Percentiles rank a stretch among this genome's conserved stretches.
These are phyloP conservation scores for Isoetes taiwanensis DNA, from an alignment of 75 land plant species.

Conservation along the genomic window DNA sequence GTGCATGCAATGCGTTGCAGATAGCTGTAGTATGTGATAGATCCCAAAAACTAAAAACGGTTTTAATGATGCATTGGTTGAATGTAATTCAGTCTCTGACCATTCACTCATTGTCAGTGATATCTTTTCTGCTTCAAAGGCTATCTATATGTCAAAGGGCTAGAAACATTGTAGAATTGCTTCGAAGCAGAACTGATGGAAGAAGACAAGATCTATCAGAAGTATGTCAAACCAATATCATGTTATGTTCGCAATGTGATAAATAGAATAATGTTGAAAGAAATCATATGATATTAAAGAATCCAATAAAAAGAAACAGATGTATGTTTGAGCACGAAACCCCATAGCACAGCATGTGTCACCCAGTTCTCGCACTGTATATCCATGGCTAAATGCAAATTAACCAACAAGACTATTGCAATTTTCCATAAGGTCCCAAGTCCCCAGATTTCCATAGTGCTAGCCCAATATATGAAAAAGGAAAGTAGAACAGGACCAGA, in stretches of 20 bases:
- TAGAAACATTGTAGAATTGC: constrained; percentile 39
- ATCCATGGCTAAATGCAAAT: constrained; percentile 76
- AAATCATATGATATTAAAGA: constrained; percentile 17
- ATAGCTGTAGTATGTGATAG: too few relatives aligned
- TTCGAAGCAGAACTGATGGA: constrained; percentile 62
- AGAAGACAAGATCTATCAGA: constrained; percentile 47
- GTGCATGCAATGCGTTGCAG: too few relatives aligned
- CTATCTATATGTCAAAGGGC: constrained; percentile 76
- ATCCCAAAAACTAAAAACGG: too few relatives aligned
- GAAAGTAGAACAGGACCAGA: constrained; percentile 63
- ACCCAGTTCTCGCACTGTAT: constrained; percentile 40
- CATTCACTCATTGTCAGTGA: too few relatives aligned
- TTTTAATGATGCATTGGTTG: too few relatives aligned
- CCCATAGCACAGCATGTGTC: constrained; percentile 66
- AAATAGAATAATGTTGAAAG: constrained; percentile 54
- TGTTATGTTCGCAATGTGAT: constrained; percentile 30
- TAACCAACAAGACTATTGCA: constrained; percentile 64
- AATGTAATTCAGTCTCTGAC: too few relatives aligned
- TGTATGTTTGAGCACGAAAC: constrained; percentile 47
- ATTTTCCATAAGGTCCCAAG: constrained; percentile 75
- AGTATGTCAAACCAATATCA: constrained; percentile 61
- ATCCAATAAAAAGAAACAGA: constrained; percentile 50
- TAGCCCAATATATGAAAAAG: constrained; percentile 33
- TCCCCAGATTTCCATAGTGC: constrained; percentile 60
- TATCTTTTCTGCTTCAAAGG: constrained; percentile 54